phyloP scores from a whole-genome alignment of 2,329 filamentous ascomycete species.

The Fusarium udum region DNA sequence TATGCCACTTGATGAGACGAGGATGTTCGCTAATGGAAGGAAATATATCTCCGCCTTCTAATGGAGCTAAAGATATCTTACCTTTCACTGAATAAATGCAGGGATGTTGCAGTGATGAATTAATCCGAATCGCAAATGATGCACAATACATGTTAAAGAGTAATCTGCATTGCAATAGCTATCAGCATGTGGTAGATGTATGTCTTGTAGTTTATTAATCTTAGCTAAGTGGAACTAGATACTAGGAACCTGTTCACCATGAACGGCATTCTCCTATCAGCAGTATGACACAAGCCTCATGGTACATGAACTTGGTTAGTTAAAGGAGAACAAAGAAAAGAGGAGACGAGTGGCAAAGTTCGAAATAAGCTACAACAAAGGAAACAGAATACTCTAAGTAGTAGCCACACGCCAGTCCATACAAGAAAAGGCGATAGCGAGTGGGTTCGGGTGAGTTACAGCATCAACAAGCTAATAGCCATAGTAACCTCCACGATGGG shows the following conservation, averaged over 20 bases:
- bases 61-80: no score
- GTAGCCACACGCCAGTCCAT: neutral
- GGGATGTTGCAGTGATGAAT: neutral
- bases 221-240: neutral
- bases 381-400: neutral
- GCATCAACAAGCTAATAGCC: neutral
- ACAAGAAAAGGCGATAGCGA: accelerated
- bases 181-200: neutral
- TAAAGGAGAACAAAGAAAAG: accelerated
- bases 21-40: no score
- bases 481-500: neutral
- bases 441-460: neutral
- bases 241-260: neutral
- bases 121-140: accelerated
- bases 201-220: neutral
- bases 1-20: no score
- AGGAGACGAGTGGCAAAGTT: neutral
- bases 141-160: accelerated
- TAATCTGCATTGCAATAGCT: accelerated
- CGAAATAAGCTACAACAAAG: accelerated
- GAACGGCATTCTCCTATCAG: neutral
- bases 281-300: neutral
- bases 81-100: no score
- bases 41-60: no score
- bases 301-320: accelerated